Evolutionary conservation across 2,329 filamentous ascomycete species (phyloP), one percentile per base, ranked within the genome.

Genomic region (Lasiodiplodia gonubiensis): DNA sequence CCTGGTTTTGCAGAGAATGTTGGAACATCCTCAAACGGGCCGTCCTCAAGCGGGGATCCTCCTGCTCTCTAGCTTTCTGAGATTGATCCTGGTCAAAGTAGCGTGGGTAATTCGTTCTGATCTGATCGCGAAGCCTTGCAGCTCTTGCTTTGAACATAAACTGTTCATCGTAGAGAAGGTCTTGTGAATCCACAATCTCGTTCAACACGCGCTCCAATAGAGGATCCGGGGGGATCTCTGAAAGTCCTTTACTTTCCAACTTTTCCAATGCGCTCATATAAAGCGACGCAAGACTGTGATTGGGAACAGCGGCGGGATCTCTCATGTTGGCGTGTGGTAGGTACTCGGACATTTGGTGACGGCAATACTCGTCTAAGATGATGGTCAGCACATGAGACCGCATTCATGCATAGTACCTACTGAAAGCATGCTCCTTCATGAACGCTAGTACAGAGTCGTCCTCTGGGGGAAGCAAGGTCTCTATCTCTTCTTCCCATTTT

Each of bases 391-490:
- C 14, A 37, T 12, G n/a, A n/a, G 11, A 4, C n/a, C n/a, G 7
- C 18, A 51, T 7, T 18, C 14, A 16, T 8, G 4, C 25, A 12
- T 14, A 37, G n/a, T 30, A 51, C 59, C 25, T 51, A 63, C 59
- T 51, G 12, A 63, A 63, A 4, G 59, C 59, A 63, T 63, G 59
- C 11, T 63, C 59, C 30, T 63, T 63, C 59, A 63, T 63, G 59
- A 49, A 63, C 6, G 59, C 59, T 21, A 63, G 30, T 3, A 21
- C 18, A 21, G 30, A n/a, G 59, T 63, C 59, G 3, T 37, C 18
- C 18, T 63, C 59, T 12, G 59, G 59, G 14, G 59, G 59, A 18
- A 63, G 46, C 46, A 52, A 23, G 16, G 7, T 51, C 12, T 37
- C 59, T 11, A 51, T 37, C 12, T 51, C 59, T 21, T 51, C 46